Conservation (phyloP, 2,329 filamentous ascomycete species). For the Byssothecium circinans region DNA sequence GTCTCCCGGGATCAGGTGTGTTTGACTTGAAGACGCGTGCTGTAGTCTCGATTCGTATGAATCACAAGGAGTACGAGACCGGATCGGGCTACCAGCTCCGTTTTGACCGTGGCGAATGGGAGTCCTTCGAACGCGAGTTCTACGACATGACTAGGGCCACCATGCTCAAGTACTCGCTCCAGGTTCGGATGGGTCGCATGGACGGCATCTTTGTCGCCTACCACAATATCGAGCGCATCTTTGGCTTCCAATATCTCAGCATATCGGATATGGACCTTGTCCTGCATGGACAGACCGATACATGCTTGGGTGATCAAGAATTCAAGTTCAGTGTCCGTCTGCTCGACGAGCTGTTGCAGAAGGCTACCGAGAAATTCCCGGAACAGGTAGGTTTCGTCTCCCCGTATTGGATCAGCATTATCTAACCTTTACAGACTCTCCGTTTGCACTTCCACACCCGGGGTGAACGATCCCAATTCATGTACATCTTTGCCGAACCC, state of each 20-base stretch:
- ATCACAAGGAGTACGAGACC: slow-evolving; percentile 68
- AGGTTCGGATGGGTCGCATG: slow-evolving; percentile 97
- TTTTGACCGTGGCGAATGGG: slow-evolving; percentile 72
- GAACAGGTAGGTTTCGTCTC: slow-evolving; percentile 50
- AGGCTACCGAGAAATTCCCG: slow-evolving; percentile 74
- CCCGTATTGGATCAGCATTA: neutral
- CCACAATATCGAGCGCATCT: slow-evolving; percentile 93
- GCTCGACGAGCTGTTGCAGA: slow-evolving; percentile 77
- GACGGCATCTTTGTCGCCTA: slow-evolving; percentile 97
- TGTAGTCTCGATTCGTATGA: slow-evolving; percentile 89
- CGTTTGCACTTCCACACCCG: slow-evolving; percentile 83
- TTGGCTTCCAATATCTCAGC: slow-evolving; percentile 94
- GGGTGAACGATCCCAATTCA: slow-evolving; percentile 61
- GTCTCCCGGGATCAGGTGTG: slow-evolving; percentile 87
- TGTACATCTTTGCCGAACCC: slow-evolving; percentile 90
- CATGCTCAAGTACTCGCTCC: slow-evolving; percentile 94
- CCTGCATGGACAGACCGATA: slow-evolving; percentile 75
- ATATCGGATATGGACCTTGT: slow-evolving; percentile 85
- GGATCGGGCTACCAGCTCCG: slow-evolving; percentile 88
- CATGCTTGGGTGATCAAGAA: slow-evolving; percentile 73
- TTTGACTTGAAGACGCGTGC: slow-evolving; percentile 97
- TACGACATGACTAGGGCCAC: slow-evolving; percentile 95
- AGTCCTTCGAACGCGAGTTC: slow-evolving; percentile 94
- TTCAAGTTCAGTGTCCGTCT: slow-evolving; percentile 80
- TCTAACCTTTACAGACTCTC: slow-evolving; percentile 57